These are phyloP conservation scores for Fusarium domesticum DNA, from an alignment of 2,329 filamentous ascomycete species.

Conservation along the genomic window DNA sequence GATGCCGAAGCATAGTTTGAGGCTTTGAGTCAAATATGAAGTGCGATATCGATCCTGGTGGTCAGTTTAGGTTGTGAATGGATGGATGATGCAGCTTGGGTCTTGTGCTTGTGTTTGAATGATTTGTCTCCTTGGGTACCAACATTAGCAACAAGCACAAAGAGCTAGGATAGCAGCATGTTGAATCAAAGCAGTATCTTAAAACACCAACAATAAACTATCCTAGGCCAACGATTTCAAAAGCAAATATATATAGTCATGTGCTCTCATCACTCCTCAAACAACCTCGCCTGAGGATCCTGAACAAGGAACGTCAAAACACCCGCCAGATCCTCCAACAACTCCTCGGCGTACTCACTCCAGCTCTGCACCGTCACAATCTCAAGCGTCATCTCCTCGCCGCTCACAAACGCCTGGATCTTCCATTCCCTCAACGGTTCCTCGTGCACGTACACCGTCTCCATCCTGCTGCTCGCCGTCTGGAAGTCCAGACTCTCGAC, in stretches of 20 bases:
- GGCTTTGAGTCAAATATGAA: neutral
- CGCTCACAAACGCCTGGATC: constrained; percentile 57
- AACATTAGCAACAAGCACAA: too few relatives aligned
- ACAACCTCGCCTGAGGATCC: constrained; percentile 15
- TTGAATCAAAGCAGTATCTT: too few relatives aligned
- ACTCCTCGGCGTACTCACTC: constrained; percentile 47
- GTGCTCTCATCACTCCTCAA: constrained; percentile 5
- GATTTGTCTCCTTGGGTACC: too few relatives aligned
- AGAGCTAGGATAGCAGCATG: too few relatives aligned
- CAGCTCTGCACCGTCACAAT: constrained; percentile 59
- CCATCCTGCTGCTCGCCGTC: constrained; percentile 44
- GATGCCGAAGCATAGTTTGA: neutral
- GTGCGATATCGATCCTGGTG: neutral
- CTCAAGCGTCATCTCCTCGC: constrained; percentile 52
- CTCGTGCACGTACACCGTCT: constrained; percentile 58
- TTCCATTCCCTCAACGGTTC: constrained; percentile 58
- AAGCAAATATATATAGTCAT: neutral
- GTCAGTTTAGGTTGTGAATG: neutral
- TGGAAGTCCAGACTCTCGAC: constrained; percentile 52
- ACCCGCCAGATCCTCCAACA: constrained; percentile 50
- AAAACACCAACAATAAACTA: neutral
- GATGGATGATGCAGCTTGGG: neutral
- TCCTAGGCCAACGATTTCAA: too few relatives aligned
- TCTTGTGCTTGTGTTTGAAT: too few relatives aligned
- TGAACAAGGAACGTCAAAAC: constrained; percentile 12